Evolutionary conservation across 1,139 yeast species (phyloP).

Genomic region (Arxiozyma slooffiae): DNA sequence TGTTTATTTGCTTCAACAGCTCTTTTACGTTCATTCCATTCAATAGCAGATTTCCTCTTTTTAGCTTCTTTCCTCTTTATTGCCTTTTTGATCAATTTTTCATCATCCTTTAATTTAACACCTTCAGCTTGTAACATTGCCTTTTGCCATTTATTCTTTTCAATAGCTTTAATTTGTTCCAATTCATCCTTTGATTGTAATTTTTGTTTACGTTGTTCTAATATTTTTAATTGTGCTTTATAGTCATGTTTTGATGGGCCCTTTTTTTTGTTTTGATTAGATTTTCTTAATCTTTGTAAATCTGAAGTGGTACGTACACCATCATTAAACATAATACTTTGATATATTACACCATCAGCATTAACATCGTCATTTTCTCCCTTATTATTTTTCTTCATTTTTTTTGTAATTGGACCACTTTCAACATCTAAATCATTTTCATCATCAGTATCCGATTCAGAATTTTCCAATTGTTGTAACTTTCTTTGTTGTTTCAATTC

Average conservation of each 20-base stretch:
- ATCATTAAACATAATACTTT: constrained; percentile 73
- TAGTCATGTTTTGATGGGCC: constrained; percentile 84
- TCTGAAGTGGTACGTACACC: constrained; percentile 79
- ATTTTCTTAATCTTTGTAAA: constrained; percentile 49
- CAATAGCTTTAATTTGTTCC: constrained; percentile 49
- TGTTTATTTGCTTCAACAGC: constrained; percentile 65
- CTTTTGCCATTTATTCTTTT: constrained; percentile 76
- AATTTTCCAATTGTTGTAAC: constrained; percentile 34
- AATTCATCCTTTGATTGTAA: constrained; percentile 52
- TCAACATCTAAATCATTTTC: constrained; percentile 38
- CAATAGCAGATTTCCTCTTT: constrained; percentile 71
- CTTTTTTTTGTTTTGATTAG: constrained; percentile 40
- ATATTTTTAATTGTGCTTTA: constrained; percentile 66
- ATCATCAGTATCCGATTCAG: constrained; percentile 32
- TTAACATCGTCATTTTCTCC: constrained; percentile 34
- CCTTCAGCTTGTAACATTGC: constrained; percentile 88
- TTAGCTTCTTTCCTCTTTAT: constrained; percentile 70
- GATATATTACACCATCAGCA: constrained; percentile 49
- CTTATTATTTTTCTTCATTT: constrained; percentile 25
- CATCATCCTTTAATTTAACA: constrained; percentile 78
- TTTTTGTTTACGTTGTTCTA: constrained; percentile 66
- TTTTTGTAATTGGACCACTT: constrained; percentile 8
- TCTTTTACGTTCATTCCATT: constrained; percentile 81
- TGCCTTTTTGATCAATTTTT: constrained; percentile 74
- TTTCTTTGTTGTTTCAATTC: constrained; percentile 26